These are phyloP conservation scores for Circinella umbellata DNA, from an alignment of 371 early-diverging fungal genomes.

Conservation along the genomic window DNA sequence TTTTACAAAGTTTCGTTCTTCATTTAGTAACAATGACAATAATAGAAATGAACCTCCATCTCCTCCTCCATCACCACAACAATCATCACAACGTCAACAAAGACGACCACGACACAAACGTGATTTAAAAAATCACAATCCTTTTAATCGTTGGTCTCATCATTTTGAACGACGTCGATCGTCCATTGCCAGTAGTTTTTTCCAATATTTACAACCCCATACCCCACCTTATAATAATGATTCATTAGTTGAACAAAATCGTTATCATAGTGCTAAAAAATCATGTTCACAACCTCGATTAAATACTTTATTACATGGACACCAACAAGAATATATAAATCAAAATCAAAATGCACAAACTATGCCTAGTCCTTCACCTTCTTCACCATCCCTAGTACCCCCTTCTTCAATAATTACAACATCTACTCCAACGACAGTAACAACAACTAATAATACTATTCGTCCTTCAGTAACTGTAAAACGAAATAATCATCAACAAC, in stretches of 20 bases:
- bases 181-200: slow-evolving; percentile 11
- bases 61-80: not conserved
- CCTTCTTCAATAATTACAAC: not conserved
- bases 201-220: not conserved
- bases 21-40: not conserved
- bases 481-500: no score
- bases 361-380: not conserved
- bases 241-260: slow-evolving; percentile 1
- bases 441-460: no score
- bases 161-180: slow-evolving; percentile 11
- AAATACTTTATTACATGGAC: not conserved
- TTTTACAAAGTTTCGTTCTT: slow-evolving; percentile 23
- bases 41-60: not conserved
- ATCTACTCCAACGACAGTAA: not conserved
- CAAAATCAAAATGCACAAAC: slow-evolving; percentile 12
- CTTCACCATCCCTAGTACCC: not conserved
- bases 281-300: slow-evolving; percentile 10
- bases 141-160: slow-evolving; percentile 8
- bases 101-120: not conserved
- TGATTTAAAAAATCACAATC: not conserved
- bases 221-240: not conserved
- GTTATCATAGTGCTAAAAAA: slow-evolving; percentile 8
- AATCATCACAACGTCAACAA: not conserved
- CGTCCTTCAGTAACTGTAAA: no score
- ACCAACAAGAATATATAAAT: not conserved